Base-by-base conservation (phyloP, 257 asterid species). In the Eucommia ulmoides region DNA sequence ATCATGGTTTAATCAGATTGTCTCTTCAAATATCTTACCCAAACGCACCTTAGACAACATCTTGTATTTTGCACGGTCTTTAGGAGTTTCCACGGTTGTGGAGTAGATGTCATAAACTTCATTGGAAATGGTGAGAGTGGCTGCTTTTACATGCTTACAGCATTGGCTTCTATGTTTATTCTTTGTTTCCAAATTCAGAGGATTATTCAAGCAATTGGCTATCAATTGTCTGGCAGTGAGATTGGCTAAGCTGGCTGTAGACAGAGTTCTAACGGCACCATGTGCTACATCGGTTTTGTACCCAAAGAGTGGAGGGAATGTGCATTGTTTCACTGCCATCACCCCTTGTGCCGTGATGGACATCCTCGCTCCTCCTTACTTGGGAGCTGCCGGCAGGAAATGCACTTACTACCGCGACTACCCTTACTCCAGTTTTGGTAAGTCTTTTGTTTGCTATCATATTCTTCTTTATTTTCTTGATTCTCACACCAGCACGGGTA, bases 261-360 rank as follows among this genome's bases (percentile, higher is more conserved):
- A 89, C 60, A 71, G 78, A 73, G 94, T 89, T 48, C 65, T 78
- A 64, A 73, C 88, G 0, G 96, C 96, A 51, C 94, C 94, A 16
- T 74, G 83, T 42, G 61, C 64, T 46, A 59, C 93, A 54, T 80
- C 93, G 19, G 59, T 76, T 51, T 61, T 89, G 60, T 80, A 78
- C 53, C 98, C 98, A 23, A 82, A 62, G 51, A 81, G 67, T 16
- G 97, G 97, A 67, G 97, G 96, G 48, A 89, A 89, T 64, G 70
- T 89, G 67, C 98, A 89, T 58, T 72, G 81, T 62, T 89, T 89
- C 63, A 89, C 96, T 20, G 98, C 98, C 25, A 2, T 89, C 38
- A 71, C 92, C 62, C 94, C 98, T 46, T 89, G 98, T 69, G 98
- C 94, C 15, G 81, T 89, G 65, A 82, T 89, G 20, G 98, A 89